These are phyloP conservation scores for Agrocybe praecox DNA, from an alignment of 768 basidiomycete genomes.

Conservation along the genomic window DNA sequence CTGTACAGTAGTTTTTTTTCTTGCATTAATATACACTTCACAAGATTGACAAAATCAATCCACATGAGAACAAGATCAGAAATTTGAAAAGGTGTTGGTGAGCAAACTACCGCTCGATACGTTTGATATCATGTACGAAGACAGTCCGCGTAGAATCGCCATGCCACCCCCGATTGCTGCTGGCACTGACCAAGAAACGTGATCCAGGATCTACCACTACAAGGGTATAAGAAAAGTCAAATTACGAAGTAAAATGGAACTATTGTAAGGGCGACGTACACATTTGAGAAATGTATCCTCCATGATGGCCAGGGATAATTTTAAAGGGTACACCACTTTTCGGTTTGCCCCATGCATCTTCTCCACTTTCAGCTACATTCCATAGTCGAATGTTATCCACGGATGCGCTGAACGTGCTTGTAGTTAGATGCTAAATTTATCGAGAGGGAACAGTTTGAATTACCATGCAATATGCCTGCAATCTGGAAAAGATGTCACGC, in stretches of 20 bases:
- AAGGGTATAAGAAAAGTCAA: background rate
- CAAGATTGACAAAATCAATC: background rate
- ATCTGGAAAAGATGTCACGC: conserved; percentile 90
- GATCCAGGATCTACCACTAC: conserved; percentile 86
- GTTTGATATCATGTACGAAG: conserved; percentile 87
- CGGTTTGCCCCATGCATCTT: conserved; percentile 64
- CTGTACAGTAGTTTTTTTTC: conserved; percentile 8
- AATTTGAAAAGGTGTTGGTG: background rate
- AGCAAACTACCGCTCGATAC: conserved; percentile 23
- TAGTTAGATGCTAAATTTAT: background rate
- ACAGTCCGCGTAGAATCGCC: conserved; percentile 90
- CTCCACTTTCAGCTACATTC: conserved; percentile 83
- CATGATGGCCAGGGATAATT: conserved; percentile 95
- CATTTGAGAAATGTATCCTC: conserved; percentile 92
- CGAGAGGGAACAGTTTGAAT: conserved; percentile 8
- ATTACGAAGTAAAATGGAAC: conserved; percentile 11
- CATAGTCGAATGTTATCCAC: conserved; percentile 92
- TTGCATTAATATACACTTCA: background rate
- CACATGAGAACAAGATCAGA: background rate
- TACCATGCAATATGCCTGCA: conserved; percentile 91
- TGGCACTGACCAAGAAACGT: conserved; percentile 87
- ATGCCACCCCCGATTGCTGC: conserved; percentile 93
- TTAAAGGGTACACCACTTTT: conserved; percentile 85
- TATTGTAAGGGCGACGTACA: conserved; percentile 51
- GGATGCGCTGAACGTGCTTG: conserved; percentile 63